Evolutionary conservation across 164 flowering plant genomes (phyloP), one percentile per base, ranked within the genome.

Genomic region (Warburgia ugandensis): DNA sequence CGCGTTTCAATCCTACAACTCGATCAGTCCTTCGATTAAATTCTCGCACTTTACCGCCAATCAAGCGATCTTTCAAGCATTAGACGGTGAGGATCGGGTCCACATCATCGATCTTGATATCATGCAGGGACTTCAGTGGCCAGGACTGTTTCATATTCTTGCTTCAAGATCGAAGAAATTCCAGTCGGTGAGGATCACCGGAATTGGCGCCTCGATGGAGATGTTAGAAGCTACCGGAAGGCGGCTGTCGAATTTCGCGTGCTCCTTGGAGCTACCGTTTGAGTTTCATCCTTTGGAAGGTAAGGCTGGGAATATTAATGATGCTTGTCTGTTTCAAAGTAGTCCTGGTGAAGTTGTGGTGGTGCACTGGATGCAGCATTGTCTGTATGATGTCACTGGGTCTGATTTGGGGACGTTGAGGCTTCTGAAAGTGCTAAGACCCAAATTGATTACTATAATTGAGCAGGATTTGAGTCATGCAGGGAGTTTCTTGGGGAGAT

Each of bases 41-140:
- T 89, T 89, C 79, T 80, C 95, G 1, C 95, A 89, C 48, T 89
- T 86, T 73, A 89, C 97, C 6, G 81, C 95, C 17, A 89, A 89
- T 45, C 95, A 89, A 50, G 95, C 95, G 13, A 86, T 89, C 33
- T 77, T 72, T 61, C 81, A 80, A 56, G 86, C 86, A 0, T 37
- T 81, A 36, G 79, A 78, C 55, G 83, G 75, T 44, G 77, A 63
- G 25, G 84, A 78, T 40, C 70, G 78, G 8, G 74, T 86, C 61
- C 97, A 89, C 65, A 74, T 89, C 56, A 76, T 89, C 67, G 97
- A 86, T 46, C 79, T 89, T 33, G 97, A 89, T 54, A 75, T 89
- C 40, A 89, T 86, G 95, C 95, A 89, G 58, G 97, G 97, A 12
- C 95, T 89, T 41, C 97, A 89, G 58, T 89, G 97, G 97, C 97